Conservation (phyloP, 2,329 filamentous ascomycete species). For the Leptographium flavum region DNA sequence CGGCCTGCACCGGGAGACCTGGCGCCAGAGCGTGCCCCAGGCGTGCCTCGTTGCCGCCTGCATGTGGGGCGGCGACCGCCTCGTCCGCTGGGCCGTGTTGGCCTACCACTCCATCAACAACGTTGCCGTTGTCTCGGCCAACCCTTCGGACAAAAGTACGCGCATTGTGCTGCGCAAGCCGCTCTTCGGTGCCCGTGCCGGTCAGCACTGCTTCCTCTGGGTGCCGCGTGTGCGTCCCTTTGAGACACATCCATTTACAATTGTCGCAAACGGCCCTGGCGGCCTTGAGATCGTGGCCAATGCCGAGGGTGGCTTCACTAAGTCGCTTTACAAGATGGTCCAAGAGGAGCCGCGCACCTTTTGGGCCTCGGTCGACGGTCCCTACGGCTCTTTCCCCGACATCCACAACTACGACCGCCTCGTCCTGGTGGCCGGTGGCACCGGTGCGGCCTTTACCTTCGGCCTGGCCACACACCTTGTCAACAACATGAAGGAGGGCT, state of each 20-base stretch:
- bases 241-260: constrained; percentile 47
- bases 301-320: constrained; percentile 38
- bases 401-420: constrained; percentile 3
- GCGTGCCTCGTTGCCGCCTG: constrained; percentile 23
- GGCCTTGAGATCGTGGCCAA: constrained; percentile 37
- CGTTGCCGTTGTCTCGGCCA: constrained; percentile 24
- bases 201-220: constrained; percentile 45
- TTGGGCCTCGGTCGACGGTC: constrained; percentile 7
- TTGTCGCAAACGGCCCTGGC: constrained; percentile 28
- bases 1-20: constrained; percentile 29
- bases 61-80: constrained; percentile 30
- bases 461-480: constrained; percentile 6
- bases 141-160: constrained; percentile 25
- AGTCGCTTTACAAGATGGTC: constrained; percentile 31
- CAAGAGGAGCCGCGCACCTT: not conserved
- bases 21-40: constrained; percentile 20
- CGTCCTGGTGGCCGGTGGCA: constrained; percentile 9
- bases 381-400: constrained; percentile 7
- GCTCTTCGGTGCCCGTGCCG: constrained; percentile 25
- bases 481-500: not conserved
- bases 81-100: constrained; percentile 23
- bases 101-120: constrained; percentile 24
- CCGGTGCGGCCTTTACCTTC: constrained; percentile 9
- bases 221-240: constrained; percentile 35
- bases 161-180: constrained; percentile 31